phyloP scores from a whole-genome alignment of 75 land plant species.

The Gnetum montanum region DNA sequence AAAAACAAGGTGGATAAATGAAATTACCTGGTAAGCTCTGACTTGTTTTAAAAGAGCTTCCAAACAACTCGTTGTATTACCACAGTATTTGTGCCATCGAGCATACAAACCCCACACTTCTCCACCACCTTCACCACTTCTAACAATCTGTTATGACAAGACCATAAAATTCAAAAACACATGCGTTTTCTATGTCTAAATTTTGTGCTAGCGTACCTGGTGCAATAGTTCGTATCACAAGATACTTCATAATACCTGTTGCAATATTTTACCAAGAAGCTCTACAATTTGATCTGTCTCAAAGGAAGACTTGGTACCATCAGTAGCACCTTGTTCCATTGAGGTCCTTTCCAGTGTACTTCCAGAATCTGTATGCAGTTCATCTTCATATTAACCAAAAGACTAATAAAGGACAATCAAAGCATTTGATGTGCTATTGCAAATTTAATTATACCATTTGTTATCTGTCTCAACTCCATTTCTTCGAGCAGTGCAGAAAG shows the following conservation, averaged over 20 bases:
- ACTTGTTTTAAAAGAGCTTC: slow-evolving; percentile 93
- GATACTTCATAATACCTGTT: slow-evolving; percentile 24
- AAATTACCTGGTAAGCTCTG: slow-evolving; percentile 74
- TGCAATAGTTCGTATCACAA: background rate
- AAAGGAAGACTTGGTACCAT: slow-evolving; percentile 2
- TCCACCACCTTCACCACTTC: slow-evolving; percentile 36
- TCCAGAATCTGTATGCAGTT: too few relatives aligned
- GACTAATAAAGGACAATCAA: too few relatives aligned
- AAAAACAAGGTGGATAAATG: background rate
- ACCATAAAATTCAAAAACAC: background rate
- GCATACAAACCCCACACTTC: slow-evolving; percentile 87
- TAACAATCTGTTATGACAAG: slow-evolving; percentile 27
- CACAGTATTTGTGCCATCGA: slow-evolving; percentile 78
- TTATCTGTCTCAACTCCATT: slow-evolving; percentile 27
- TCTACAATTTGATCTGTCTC: slow-evolving; percentile 32
- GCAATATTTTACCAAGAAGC: slow-evolving; percentile 37
- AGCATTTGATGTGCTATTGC: too few relatives aligned
- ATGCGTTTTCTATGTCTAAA: too few relatives aligned
- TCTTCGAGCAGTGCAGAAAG: slow-evolving; percentile 45
- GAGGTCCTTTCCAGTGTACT: too few relatives aligned
- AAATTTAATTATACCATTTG: too few relatives aligned
- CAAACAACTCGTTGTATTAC: slow-evolving; percentile 60
- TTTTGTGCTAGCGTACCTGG: too few relatives aligned
- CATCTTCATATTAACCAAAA: too few relatives aligned
- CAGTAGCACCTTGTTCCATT: too few relatives aligned